Evolutionary conservation across 2,329 filamentous ascomycete genomes (phyloP), one percentile per base, ranked within the genome.

Genomic region (Trichoderma koningiopsis): DNA sequence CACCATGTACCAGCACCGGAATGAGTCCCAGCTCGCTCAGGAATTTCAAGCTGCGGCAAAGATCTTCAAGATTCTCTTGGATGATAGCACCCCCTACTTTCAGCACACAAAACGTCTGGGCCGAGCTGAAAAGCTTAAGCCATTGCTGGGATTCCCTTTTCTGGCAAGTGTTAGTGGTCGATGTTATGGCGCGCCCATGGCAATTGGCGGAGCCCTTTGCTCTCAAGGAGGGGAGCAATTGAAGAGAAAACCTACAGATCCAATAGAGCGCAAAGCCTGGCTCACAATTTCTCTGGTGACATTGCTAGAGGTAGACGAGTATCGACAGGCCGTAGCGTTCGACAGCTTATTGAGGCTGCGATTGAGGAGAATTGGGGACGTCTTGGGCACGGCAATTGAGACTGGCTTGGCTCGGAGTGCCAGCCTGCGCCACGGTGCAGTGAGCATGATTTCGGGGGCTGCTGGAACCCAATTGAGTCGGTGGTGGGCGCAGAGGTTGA

Each of bases 51-150:
- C 10, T 14, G n/a, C 33, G 24, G 49, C 49, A 53, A 53, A 53
- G 49, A 29, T 53, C 24, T 58, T 35, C 55, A 58, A 58, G 55
- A 37, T 37, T 27, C 22, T 58, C 55, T 58, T 22, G 31, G 55
- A 57, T 53, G 13, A 57, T 57, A n/a, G 55, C 55, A 57, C 55
- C 55, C 16, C 55, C 55, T 57, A 57, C 55, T 33, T 57, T 57
- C 49, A 53, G 49, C 49, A 53, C 49, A 53, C 49, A 53, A 22
- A 53, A 53, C 22, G 49, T 53, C 49, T 53, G 49, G 22, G 49
- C 49, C 16, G 49, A 53, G 14, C 49, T 53, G 49, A 53, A 53
- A 53, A 53, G 49, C 49, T 53, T 53, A 16, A 53, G 49, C 49
- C 49, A 53, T 53, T 53, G 49, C 49, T 53, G 49, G 24, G 49